A percentile compares a stretch with the other conserved stretches of the same genome.
Evolutionary conservation across 192 early-diverging fungal species (phyloP).

Genomic region (Spizellomyces punctatus): DNA sequence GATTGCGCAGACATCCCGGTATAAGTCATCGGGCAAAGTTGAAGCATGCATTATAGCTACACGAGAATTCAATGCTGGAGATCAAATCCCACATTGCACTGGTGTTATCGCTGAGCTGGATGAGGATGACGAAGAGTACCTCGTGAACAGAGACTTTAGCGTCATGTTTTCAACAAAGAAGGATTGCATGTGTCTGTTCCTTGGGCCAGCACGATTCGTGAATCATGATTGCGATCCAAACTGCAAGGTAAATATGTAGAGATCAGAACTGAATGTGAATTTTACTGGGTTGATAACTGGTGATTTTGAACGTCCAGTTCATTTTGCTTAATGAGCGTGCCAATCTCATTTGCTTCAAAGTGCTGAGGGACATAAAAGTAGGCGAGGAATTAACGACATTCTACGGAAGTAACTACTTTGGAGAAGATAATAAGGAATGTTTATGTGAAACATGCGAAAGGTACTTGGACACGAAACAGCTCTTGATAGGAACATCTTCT

Average conservation of each 20-base stretch:
- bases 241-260: slow-evolving; percentile 42
- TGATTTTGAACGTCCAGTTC: slow-evolving; percentile 28
- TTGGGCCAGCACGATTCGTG: slow-evolving; percentile 74
- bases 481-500: neutral
- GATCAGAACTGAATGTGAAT: neutral
- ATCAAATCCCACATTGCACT: slow-evolving; percentile 47
- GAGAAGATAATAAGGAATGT: slow-evolving; percentile 66
- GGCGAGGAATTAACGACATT: slow-evolving; percentile 75
- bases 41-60: slow-evolving; percentile 54
- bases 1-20: slow-evolving; percentile 59
- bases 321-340: neutral
- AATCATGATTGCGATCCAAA: slow-evolving; percentile 78
- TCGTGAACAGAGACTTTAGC: slow-evolving; percentile 62
- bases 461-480: slow-evolving; percentile 27
- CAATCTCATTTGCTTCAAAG: slow-evolving; percentile 67
- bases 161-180: slow-evolving; percentile 66
- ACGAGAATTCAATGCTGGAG: slow-evolving; percentile 49
- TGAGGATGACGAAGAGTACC: slow-evolving; percentile 43
- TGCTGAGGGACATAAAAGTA: slow-evolving; percentile 59
- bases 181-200: slow-evolving; percentile 60
- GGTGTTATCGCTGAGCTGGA: slow-evolving; percentile 60
- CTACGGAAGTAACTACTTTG: slow-evolving; percentile 73
- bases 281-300: neutral
- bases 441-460: slow-evolving; percentile 74
- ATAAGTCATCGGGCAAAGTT: slow-evolving; percentile 51